Conservation (phyloP, 106 monocot genomes). For the Gastrodia elata region DNA sequence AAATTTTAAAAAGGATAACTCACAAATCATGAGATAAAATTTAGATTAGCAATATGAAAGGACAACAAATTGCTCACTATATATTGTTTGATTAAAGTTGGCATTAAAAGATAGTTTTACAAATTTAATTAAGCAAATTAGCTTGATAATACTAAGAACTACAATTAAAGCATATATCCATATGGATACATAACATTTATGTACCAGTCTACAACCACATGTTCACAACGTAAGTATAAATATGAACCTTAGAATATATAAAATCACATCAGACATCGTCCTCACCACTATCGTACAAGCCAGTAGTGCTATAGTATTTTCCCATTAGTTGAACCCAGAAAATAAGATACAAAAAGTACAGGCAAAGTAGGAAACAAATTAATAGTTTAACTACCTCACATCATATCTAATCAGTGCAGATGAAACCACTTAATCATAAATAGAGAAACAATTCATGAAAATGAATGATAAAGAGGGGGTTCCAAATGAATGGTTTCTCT, state of each 20-base stretch:
- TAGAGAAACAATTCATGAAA: neutral
- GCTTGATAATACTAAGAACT: neutral
- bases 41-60: neutral
- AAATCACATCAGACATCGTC: conserved; percentile 2
- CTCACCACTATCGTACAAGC: neutral
- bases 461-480: neutral
- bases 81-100: neutral
- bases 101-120: neutral
- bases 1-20: neutral
- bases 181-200: neutral
- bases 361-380: neutral
- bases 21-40: neutral
- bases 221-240: neutral
- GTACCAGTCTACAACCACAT: neutral
- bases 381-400: neutral
- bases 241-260: neutral
- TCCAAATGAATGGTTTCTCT: too few relatives aligned
- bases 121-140: neutral
- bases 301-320: neutral
- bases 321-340: neutral
- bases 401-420: neutral
- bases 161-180: neutral
- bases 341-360: neutral
- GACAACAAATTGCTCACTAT: neutral
- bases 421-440: neutral